Base-by-base conservation (phyloP, 2,329 filamentous ascomycete species). In the Lasiodiplodia sp. region DNA sequence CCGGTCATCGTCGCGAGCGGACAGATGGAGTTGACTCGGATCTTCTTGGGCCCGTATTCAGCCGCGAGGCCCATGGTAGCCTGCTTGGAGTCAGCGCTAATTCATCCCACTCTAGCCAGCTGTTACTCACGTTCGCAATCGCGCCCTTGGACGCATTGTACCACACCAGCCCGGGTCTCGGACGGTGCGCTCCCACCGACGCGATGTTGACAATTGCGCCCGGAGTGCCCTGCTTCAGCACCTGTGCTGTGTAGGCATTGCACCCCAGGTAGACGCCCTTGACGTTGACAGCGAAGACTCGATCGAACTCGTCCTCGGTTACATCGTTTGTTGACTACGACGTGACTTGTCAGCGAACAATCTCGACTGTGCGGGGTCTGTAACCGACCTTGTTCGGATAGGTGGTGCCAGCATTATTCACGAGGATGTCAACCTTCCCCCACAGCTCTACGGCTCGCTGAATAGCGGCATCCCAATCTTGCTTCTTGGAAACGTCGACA, bases 1-100 rank as follows among this genome's bases (percentile, higher is more conserved):
- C 88, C 89, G 0, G 91, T 93, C n/a, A 84, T 87, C 1, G 87
- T 89, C 0, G 92, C 83, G 0, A 92, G 85, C 0, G 91, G 91
- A 58, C 89, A 91, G 18, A 94, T 87, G 2, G 87, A 86, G 71
- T 93, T 93, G 74, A 94, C 90, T 0, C 91, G 87, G 72, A 94
- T 92, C 72, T 92, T 86, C 67, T 92, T 86, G 0, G 87, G 86
- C 0, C 89, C 92, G 72, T 91, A 94, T 77, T 94, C 91, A 1
- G 91, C 88, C 0, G 91, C 92, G 71, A 94, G 84, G 8, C 86
- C 86, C 79, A 88, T 89, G 3, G 87, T 90, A 14, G 87, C 88
- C 73, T 76, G 51, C 2, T 47, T 31, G 11, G 8, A 7, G 5
- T 66, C 63, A 58, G 40, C 52, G 1, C 4, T 14, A 1, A 31